A percentile compares a stretch with the other conserved stretches of the same genome.
Conservation (phyloP, 257 asterid species). For the Solanum corneliomulleri region DNA sequence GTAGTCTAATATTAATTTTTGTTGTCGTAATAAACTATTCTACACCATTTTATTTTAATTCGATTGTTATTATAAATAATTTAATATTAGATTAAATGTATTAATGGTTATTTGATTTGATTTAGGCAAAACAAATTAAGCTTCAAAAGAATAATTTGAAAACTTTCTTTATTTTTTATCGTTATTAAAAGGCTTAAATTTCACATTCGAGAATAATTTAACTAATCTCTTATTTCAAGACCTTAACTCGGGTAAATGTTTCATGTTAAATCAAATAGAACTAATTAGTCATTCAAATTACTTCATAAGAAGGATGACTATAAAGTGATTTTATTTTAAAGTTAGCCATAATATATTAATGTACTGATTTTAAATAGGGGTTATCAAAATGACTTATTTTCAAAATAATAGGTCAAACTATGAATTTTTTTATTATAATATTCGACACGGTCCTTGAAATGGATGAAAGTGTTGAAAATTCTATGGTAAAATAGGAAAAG, state of each 20-base stretch:
- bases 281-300: not conserved
- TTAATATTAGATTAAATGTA: not conserved
- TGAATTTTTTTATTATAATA: slow-evolving; percentile 6
- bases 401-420: not conserved
- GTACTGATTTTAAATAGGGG: not conserved
- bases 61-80: not conserved
- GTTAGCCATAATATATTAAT: too few species aligned
- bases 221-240: not conserved
- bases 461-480: slow-evolving; percentile 50
- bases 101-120: not conserved
- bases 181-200: not conserved
- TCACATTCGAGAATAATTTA: not conserved
- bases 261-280: not conserved
- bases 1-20: too few species aligned
- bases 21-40: too few species aligned
- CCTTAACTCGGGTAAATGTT: not conserved
- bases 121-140: not conserved
- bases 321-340: too few species aligned
- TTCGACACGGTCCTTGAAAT: slow-evolving; percentile 61
- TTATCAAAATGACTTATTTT: not conserved
- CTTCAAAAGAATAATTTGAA: not conserved
- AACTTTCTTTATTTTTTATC: not conserved
- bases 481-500: slow-evolving; percentile 63
- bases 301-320: not conserved
- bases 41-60: too few species aligned